Base-by-base conservation (phyloP, 805 yeast genomes). In the Ogataea ramenticola region DNA sequence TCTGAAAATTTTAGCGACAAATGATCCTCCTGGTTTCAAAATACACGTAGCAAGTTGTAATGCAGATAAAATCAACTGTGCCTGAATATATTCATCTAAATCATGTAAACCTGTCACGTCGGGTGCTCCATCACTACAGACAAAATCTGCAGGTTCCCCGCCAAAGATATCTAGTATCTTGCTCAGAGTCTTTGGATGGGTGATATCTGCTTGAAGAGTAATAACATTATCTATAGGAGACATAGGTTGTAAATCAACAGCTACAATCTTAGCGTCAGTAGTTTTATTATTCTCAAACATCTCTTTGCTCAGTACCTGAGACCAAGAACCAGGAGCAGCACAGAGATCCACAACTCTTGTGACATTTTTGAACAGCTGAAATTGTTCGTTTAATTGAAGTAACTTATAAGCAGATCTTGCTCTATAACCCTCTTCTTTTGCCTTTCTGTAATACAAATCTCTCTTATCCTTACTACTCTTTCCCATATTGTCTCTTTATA, bases 241-340 rank as follows among this genome's bases (percentile, higher is more conserved):
- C 95, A 93, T 93, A 6, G 99, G 97, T 60, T 93, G 99, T 44
- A 93, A 70, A 62, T 93, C 99, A 1, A 93, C 99, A 0, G 97
- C 88, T 9, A 93, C 95, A 37, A 93, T 87, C 55, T 82, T 86
- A 14, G 63, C 60, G 35, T 62, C 62, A 41, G 50, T 53, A n/a
- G 56, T 55, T 14, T 38, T 19, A 9, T 31, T 31, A 32, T 64
- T 72, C 47, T 70, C 68, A 52, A 72, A 78, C 34, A 86, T 64
- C 55, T 82, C 81, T 52, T 86, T 66, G 29, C 93, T 82, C 14
- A 93, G 73, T 0, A 93, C 99, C 61, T 93, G 99, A 1, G 96
- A 86, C 99, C 99, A 93, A 3, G 97, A 89, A 1, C 97, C 96
- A 0, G 97, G 97, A 4, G 98, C 99, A 32, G 99, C 99, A 72